A percentile compares a stretch with the other conserved stretches of the same genome.
These are phyloP conservation scores for Pythium biforme DNA, from an alignment of 352 stramenopile species.

Conservation along the genomic window DNA sequence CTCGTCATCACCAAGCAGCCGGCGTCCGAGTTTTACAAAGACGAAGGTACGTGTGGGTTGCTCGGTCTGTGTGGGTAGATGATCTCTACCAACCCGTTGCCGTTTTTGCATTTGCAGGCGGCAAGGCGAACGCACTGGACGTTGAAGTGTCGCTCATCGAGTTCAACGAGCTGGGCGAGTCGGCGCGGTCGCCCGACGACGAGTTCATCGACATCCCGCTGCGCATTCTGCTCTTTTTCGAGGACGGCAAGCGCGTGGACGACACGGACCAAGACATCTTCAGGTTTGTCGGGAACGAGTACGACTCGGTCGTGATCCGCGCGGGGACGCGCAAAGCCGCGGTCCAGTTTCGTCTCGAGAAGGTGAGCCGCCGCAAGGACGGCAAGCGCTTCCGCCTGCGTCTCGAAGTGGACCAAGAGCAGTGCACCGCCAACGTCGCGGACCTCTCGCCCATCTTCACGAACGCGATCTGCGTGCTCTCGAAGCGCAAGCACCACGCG, in stretches of 20 bases:
- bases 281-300: constrained; percentile 83
- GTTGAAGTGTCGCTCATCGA: constrained; percentile 81
- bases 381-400: constrained; percentile 83
- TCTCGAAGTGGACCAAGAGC: constrained; percentile 82
- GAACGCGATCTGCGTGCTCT: constrained; percentile 85
- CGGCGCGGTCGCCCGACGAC: constrained; percentile 58
- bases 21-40: constrained; percentile 86
- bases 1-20: constrained; percentile 87
- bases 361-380: constrained; percentile 83
- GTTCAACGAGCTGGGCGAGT: constrained; percentile 69
- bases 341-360: constrained; percentile 83
- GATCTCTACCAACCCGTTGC: too few relatives aligned
- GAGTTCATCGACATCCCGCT: constrained; percentile 83
- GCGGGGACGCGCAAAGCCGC: constrained; percentile 52
- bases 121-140: constrained; percentile 77
- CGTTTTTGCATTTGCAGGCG: constrained; percentile 31
- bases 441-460: constrained; percentile 82
- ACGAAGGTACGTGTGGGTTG: constrained; percentile 50
- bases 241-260: constrained; percentile 84
- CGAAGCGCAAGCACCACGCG: constrained; percentile 75
- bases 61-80: background rate
- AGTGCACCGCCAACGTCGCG: constrained; percentile 76
- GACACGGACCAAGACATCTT: constrained; percentile 87
- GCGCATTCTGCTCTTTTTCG: constrained; percentile 78
- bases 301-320: constrained; percentile 81